These are phyloP conservation scores for Penstemon davidsonii DNA, from an alignment of 257 asterid genomes.

Conservation along the genomic window DNA sequence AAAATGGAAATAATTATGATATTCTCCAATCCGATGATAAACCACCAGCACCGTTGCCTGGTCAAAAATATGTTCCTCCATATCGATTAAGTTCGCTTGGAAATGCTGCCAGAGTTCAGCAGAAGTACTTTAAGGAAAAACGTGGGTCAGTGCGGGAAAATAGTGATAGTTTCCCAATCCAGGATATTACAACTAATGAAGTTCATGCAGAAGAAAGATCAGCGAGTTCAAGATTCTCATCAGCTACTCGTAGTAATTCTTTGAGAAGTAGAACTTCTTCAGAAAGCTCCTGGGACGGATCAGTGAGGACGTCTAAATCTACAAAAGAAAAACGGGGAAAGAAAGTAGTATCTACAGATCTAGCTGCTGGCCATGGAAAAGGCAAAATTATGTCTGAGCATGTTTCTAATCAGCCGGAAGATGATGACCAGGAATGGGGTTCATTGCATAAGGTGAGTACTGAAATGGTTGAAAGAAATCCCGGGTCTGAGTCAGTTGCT, in stretches of 20 bases:
- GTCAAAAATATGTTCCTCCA: constrained; percentile 65
- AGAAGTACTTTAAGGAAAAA: constrained; percentile 58
- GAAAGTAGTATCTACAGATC: constrained; percentile 35
- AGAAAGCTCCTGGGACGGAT: constrained; percentile 66
- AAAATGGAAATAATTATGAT: constrained; percentile 44
- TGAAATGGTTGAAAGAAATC: constrained; percentile 55
- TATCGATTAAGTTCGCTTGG: constrained; percentile 49
- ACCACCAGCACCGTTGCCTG: constrained; percentile 40
- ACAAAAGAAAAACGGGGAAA: constrained; percentile 47
- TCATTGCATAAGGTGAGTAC: constrained; percentile 39
- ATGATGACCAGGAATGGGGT: constrained; percentile 63
- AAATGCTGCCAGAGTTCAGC: constrained; percentile 46
- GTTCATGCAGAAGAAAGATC: constrained; percentile 58
- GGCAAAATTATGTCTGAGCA: constrained; percentile 59
- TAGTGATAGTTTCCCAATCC: constrained; percentile 46
- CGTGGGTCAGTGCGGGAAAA: constrained; percentile 54
- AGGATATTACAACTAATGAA: constrained; percentile 62
- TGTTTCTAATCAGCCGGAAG: constrained; percentile 47
- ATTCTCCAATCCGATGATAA: constrained; percentile 49
- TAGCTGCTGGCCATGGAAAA: constrained; percentile 48
- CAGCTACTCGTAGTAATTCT: constrained; percentile 48
- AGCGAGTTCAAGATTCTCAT: constrained; percentile 48
- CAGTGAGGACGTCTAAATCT: constrained; percentile 42
- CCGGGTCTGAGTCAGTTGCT: constrained; percentile 51
- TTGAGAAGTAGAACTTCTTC: constrained; percentile 59